Base-by-base conservation (phyloP, 2,329 filamentous ascomycete species). In the Hansfordia pulvinata region DNA sequence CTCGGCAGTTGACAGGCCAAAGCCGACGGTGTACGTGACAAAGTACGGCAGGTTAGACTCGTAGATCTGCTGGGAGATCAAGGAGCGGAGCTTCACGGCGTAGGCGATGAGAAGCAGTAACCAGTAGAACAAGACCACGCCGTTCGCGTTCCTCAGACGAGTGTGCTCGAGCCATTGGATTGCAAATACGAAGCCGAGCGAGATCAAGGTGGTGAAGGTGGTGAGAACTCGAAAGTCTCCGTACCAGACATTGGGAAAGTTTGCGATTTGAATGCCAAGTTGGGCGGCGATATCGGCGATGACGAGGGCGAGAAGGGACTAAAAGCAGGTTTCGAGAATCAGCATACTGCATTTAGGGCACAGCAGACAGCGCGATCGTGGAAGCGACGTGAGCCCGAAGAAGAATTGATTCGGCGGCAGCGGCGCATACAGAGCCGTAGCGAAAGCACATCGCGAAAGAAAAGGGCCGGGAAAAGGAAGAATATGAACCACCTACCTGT, bases 71-170 rank as follows among this genome's bases (percentile, higher is more conserved):
- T 88, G 83, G 5, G 81, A 76, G 32, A 93, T 60, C 35, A 93
- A 66, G 7, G 85, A 93, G 35, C 85, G 81, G 27, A 93, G 64
- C 60, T 93, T 93, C 46, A 93, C 69, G 7, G 68, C 68, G 38
- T 82, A 76, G 4, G 73, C 72, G 41, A 93, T 75, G 32, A 90
- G 60, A 34, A 92, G 75, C 41, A 93, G 72, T 13, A 93, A 65
- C 86, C 88, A 94, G 64, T 85, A 94, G 52, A 93, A 82, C 26
- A 94, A 64, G 3, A 82, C 84, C 14, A 93, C 79, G 9, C 81
- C 85, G 47, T 93, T 93, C 17, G 86, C 75, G 41, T 88, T 78
- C 30, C 84, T 70, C 35, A 83, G 76, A 16, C 86, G 73, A 50
- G 74, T 75, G 50, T 93, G 81, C 49, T 94, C 86, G 35, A 82